phyloP scores from a whole-genome alignment of 495 filamentous ascomycete species.

The Trichoderma erinaceum region DNA sequence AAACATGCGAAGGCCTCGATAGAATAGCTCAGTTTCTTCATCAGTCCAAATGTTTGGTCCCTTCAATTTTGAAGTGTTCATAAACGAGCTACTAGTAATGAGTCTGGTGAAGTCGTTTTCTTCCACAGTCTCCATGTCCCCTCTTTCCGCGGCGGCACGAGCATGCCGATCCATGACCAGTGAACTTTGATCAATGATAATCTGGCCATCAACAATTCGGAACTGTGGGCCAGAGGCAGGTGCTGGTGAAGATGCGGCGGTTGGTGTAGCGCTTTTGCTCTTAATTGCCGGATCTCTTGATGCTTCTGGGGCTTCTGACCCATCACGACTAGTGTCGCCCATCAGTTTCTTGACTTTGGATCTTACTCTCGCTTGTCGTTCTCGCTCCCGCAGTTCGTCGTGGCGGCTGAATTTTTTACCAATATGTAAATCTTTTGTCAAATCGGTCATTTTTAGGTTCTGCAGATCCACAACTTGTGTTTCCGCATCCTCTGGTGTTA shows the following conservation, averaged over 20 bases:
- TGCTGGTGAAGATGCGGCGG: constrained; percentile 1
- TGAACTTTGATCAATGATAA: constrained; percentile 71
- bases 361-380: constrained; percentile 36
- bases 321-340: constrained; percentile 16
- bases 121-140: constrained; percentile 59
- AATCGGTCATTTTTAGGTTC: constrained; percentile 72
- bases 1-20: constrained; percentile 74
- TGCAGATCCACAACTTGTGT: constrained; percentile 59
- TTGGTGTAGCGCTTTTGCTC: constrained; percentile 9
- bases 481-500: constrained; percentile 76
- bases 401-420: constrained; percentile 75
- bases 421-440: constrained; percentile 68
- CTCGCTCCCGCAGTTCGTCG: constrained; percentile 46
- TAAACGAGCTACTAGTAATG: constrained; percentile 66
- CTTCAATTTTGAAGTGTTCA: constrained; percentile 55
- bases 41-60: constrained; percentile 67
- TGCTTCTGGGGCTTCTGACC: constrained; percentile 17
- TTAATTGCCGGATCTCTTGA: constrained; percentile 21
- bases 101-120: constrained; percentile 79
- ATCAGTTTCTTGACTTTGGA: constrained; percentile 27
- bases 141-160: constrained; percentile 49
- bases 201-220: constrained; percentile 73
- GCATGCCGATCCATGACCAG: constrained; percentile 76
- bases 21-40: constrained; percentile 76
- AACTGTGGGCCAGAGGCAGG: constrained; percentile 26